Percentiles rank a stretch among this genome's conserved stretches.
Conservation (phyloP, 75 land plant species). For the Cunninghamia lanceolata region DNA sequence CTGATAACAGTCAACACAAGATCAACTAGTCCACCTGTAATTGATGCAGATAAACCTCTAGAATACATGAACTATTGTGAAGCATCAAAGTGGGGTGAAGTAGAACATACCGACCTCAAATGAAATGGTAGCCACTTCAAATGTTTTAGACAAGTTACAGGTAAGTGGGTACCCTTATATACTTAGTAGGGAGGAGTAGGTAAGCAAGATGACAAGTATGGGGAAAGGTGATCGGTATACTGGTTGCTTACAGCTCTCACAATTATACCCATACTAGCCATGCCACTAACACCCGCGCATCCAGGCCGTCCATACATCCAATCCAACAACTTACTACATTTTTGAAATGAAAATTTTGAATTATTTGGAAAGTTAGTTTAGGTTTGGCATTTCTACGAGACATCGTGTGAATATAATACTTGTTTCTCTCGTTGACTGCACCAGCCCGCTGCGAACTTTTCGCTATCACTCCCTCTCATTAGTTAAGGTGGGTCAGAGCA, state of each 20-base stretch:
- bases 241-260: background rate
- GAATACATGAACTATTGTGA: background rate
- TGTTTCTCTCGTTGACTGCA: too few relatives aligned
- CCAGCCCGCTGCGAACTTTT: too few relatives aligned
- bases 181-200: background rate
- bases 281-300: too few relatives aligned
- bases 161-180: background rate
- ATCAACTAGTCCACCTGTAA: background rate
- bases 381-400: too few relatives aligned
- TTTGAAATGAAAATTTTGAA: too few relatives aligned
- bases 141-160: background rate
- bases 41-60: background rate
- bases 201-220: background rate
- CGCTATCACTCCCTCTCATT: too few relatives aligned
- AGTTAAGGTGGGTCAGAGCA: too few relatives aligned
- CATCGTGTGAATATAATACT: too few relatives aligned
- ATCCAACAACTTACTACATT: too few relatives aligned
- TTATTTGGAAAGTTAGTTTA: too few relatives aligned
- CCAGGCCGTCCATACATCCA: too few relatives aligned
- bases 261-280: too few relatives aligned
- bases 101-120: background rate
- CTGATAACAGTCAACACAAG: background rate
- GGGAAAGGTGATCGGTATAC: background rate
- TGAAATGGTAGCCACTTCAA: background rate
- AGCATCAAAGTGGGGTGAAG: background rate